phyloP scores from a whole-genome alignment of 257 asterid genomes.

The Henckelia pumila region DNA sequence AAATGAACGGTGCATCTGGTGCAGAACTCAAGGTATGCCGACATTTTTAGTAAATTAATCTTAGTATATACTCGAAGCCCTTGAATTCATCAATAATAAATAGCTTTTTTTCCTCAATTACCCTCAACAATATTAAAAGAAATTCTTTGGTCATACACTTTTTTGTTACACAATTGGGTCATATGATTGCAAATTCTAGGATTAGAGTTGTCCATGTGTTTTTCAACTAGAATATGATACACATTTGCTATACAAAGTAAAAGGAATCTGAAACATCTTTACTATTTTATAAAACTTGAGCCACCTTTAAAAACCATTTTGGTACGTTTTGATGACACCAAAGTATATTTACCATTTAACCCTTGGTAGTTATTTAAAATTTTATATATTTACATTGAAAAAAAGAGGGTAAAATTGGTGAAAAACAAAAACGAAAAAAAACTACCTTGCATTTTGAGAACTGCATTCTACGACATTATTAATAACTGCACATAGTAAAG shows the following conservation, averaged over 20 bases:
- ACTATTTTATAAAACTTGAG: too few species aligned
- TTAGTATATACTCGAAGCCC: neutral
- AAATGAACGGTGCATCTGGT: constrained; percentile 77
- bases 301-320: too few species aligned
- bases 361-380: too few species aligned
- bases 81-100: neutral
- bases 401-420: too few species aligned
- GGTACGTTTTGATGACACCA: too few species aligned
- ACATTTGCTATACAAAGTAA: neutral
- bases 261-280: neutral
- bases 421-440: too few species aligned
- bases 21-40: constrained; percentile 61
- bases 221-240: neutral
- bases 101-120: neutral
- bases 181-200: neutral
- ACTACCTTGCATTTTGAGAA: too few species aligned
- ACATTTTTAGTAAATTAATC: neutral
- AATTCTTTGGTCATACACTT: neutral
- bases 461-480: too few species aligned
- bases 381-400: too few species aligned
- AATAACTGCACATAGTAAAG: too few species aligned
- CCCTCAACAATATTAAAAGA: neutral
- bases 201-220: neutral
- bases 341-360: too few species aligned
- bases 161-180: constrained; percentile 2